A percentile compares a stretch with the other conserved stretches of the same genome.
Conservation (phyloP, 306 rosid species). For the Trichosanthes cucumerina region DNA sequence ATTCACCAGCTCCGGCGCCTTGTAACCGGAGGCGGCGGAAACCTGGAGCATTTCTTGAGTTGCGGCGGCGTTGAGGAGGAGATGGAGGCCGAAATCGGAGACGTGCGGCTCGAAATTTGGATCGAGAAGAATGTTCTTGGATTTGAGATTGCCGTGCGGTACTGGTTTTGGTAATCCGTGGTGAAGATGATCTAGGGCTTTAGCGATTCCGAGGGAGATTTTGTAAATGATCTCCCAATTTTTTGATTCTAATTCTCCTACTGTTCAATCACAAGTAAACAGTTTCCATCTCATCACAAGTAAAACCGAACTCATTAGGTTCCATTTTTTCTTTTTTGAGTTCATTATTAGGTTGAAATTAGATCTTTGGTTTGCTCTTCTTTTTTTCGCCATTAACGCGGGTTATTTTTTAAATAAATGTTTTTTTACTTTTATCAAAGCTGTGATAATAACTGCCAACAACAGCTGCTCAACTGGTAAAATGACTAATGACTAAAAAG, state of each 20-base stretch:
- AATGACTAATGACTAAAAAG: no score
- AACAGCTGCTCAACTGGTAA: no score
- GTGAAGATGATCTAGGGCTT: conserved; percentile 81
- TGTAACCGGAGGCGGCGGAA: conserved; percentile 71
- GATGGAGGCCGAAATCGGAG: conserved; percentile 69
- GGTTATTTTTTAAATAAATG: no score
- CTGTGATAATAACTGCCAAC: no score
- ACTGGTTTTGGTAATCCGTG: conserved; percentile 44
- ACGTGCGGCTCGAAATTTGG: conserved; percentile 42
- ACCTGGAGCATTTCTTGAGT: conserved; percentile 80
- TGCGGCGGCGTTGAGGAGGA: conserved; percentile 64
- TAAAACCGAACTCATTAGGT: no score
- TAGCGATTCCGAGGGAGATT: conserved; percentile 64
- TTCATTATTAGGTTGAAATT: neutral
- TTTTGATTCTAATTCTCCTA: conserved; percentile 44
- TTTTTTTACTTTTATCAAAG: no score
- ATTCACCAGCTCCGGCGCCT: conserved; percentile 79
- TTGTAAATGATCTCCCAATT: conserved; percentile 50
- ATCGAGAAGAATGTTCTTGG: conserved; percentile 69
- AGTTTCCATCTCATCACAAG: neutral
- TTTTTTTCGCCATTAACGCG: no score
- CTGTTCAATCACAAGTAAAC: conserved; percentile 29
- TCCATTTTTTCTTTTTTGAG: no score
- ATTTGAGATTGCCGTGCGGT: conserved; percentile 81
- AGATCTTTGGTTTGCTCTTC: no score